phyloP scores from a whole-genome alignment of 306 rosid genomes.

The Lathyrus oleraceus region DNA sequence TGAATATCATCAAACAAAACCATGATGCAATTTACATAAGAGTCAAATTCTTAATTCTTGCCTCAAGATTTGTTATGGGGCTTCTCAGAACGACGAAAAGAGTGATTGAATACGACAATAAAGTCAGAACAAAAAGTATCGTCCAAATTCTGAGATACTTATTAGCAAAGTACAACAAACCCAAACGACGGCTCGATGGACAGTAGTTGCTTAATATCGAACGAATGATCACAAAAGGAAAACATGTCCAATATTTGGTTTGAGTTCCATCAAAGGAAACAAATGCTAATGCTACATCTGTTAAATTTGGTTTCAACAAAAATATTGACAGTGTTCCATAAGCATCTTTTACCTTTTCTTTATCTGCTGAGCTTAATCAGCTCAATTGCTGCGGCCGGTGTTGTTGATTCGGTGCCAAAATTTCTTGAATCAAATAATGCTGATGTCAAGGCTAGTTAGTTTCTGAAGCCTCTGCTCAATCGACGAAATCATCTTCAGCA shows the following conservation, averaged over 20 bases:
- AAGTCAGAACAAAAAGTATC: slow-evolving; percentile 43
- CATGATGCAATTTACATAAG: slow-evolving; percentile 43
- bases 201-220: no score
- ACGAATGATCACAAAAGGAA: no score
- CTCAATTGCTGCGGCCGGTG: slow-evolving; percentile 40
- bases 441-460: slow-evolving; percentile 41
- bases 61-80: slow-evolving; percentile 73
- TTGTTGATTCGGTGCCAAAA: slow-evolving; percentile 38
- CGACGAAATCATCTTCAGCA: slow-evolving; percentile 51
- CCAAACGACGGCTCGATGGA: no score
- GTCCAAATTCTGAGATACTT: no score
- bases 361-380: slow-evolving; percentile 52
- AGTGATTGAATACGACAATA: slow-evolving; percentile 41
- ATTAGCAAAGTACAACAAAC: no score
- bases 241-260: slow-evolving; percentile 31
- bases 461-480: slow-evolving; percentile 39
- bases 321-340: slow-evolving; percentile 37
- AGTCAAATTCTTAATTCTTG: slow-evolving; percentile 73
- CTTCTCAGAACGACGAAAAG: slow-evolving; percentile 65
- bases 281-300: slow-evolving; percentile 34
- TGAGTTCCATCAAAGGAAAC: slow-evolving; percentile 42
- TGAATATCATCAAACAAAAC: slow-evolving; percentile 52
- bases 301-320: slow-evolving; percentile 41
- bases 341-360: slow-evolving; percentile 39
- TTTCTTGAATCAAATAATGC: slow-evolving; percentile 43